Conservation (phyloP, 2,329 filamentous ascomycete genomes). For the Sarocladium strictum region DNA sequence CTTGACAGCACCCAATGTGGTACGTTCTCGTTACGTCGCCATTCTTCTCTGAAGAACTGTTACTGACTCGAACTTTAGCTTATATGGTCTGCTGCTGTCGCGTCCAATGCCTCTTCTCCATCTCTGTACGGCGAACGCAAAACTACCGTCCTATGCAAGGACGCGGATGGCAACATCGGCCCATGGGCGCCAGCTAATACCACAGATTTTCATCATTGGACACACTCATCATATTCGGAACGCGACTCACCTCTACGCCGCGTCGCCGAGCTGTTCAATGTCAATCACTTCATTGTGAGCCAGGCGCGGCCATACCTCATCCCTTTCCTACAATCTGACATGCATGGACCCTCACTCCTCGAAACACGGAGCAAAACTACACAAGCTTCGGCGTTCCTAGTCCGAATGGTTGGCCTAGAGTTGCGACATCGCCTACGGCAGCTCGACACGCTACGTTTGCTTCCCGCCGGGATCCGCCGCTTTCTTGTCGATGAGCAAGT, state of each 20-base stretch:
- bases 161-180: conserved; percentile 63
- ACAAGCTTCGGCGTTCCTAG: conserved; percentile 51
- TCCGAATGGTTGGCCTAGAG: conserved; percentile 68
- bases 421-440: conserved; percentile 76
- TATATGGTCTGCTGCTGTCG: conserved; percentile 73
- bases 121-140: conserved; percentile 60
- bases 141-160: conserved; percentile 68
- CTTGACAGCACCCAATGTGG: conserved; percentile 86
- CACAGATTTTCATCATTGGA: conserved; percentile 61
- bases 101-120: conserved; percentile 63
- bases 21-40: conserved; percentile 39
- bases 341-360: conserved; percentile 65
- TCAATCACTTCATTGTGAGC: conserved; percentile 92
- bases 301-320: conserved; percentile 87
- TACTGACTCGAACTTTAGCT: conserved; percentile 39
- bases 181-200: conserved; percentile 66
- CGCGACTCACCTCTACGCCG: conserved; percentile 61
- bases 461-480: conserved; percentile 64
- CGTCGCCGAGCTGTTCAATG: conserved; percentile 80
- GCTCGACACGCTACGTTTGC: conserved; percentile 67
- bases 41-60: not conserved
- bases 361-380: conserved; percentile 53
- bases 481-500: conserved; percentile 80
- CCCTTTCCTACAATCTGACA: conserved; percentile 75
- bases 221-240: conserved; percentile 58